A percentile compares a stretch with the other conserved stretches of the same genome.
Conservation (phyloP, 129 eudicot species). For the Chrysanthemum seticuspe region DNA sequence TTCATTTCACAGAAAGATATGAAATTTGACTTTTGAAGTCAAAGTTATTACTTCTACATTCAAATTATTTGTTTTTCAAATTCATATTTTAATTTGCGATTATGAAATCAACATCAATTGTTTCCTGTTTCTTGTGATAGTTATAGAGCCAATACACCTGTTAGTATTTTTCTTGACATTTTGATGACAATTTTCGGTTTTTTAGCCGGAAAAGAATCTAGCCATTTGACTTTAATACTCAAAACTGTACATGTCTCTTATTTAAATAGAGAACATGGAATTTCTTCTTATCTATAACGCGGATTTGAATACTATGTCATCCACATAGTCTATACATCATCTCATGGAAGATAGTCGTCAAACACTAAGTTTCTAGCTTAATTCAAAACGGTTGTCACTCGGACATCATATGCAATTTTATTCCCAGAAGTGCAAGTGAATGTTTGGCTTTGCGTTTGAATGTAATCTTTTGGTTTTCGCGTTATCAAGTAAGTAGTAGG, state of each 20-base stretch:
- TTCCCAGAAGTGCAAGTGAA: too few species aligned
- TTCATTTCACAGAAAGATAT: background rate
- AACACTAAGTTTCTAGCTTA: background rate
- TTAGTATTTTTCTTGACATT: background rate
- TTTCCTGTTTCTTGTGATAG: background rate
- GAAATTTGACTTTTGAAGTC: slow-evolving; percentile 22
- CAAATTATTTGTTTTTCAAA: background rate
- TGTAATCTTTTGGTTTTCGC: too few species aligned
- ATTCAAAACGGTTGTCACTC: background rate
- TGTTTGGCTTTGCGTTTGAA: too few species aligned
- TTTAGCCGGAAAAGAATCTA: background rate
- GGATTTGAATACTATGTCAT: too few species aligned
- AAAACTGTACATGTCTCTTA: background rate
- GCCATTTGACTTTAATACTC: slow-evolving; percentile 18
- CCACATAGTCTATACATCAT: too few species aligned
- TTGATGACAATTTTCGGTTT: background rate
- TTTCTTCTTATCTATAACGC: background rate
- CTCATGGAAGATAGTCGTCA: background rate
- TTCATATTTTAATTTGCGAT: background rate
- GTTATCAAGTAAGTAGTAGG: too few species aligned
- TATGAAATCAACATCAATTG: background rate
- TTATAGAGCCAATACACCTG: background rate
- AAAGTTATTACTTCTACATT: background rate
- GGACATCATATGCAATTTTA: too few species aligned
- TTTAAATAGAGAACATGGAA: background rate